Evolutionary conservation across 495 filamentous ascomycete species (phyloP).

Genomic region (Talaromyces wortmannii): DNA sequence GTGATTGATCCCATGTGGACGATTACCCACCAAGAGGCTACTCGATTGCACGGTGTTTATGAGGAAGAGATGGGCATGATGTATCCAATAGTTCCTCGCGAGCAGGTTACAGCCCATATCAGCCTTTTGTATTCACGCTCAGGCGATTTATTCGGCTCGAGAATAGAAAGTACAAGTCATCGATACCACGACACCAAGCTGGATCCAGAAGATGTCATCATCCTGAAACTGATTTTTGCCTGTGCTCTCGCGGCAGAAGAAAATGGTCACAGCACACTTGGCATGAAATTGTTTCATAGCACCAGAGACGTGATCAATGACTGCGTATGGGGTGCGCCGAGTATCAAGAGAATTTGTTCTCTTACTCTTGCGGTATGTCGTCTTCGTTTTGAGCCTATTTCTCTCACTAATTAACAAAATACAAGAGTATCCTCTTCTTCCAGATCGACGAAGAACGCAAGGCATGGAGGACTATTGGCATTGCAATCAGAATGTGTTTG

Average conservation of each 20-base stretch:
- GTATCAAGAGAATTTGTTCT: conserved; percentile 60
- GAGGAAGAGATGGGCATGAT: conserved; percentile 83
- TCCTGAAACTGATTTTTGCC: conserved; percentile 72
- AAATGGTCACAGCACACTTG: conserved; percentile 67
- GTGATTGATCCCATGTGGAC: conserved; percentile 67
- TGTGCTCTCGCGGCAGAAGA: conserved; percentile 64
- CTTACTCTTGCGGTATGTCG: conserved; percentile 57
- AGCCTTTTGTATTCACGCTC: conserved; percentile 51
- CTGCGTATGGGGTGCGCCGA: conserved; percentile 57
- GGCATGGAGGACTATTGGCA: conserved; percentile 76
- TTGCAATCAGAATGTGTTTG: conserved; percentile 70
- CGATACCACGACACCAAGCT: conserved; percentile 31
- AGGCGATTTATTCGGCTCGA: conserved; percentile 38
- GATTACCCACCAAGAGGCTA: conserved; percentile 64
- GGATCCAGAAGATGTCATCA: conserved; percentile 54
- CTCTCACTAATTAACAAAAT: neutral
- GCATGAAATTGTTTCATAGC: conserved; percentile 62
- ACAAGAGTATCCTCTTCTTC: conserved; percentile 42
- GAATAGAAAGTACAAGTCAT: conserved; percentile 28
- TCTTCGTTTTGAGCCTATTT: neutral
- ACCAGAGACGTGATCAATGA: conserved; percentile 58
- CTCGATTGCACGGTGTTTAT: conserved; percentile 67
- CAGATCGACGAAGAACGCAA: conserved; percentile 75
- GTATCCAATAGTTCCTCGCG: conserved; percentile 73
- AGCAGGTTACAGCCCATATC: conserved; percentile 54